phyloP scores from a whole-genome alignment of 1,284 basidiomycete species.

The Laetiporus sulphureus region DNA sequence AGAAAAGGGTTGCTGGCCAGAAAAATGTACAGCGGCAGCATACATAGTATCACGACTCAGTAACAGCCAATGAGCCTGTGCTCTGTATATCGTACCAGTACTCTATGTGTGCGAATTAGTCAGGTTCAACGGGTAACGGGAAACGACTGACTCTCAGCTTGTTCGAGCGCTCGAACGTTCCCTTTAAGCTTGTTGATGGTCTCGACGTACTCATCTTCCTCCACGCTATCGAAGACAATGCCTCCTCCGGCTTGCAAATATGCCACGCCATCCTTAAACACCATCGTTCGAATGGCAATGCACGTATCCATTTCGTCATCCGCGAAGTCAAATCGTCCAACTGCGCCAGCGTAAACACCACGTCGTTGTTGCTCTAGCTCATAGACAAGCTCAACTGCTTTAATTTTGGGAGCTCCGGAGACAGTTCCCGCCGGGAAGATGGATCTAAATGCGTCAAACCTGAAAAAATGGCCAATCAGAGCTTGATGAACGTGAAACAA shows the following conservation, averaged over 20 bases:
- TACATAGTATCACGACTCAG: constrained; percentile 9
- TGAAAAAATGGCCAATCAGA: constrained; percentile 23
- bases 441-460: constrained; percentile 97
- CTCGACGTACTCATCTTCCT: constrained; percentile 95
- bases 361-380: constrained; percentile 86
- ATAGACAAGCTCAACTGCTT: constrained; percentile 92
- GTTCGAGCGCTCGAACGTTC: constrained; percentile 81
- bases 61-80: constrained; percentile 24
- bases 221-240: constrained; percentile 95
- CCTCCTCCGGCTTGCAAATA: constrained; percentile 97
- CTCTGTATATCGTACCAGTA: constrained; percentile 65
- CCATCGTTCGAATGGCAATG: constrained; percentile 98
- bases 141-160: constrained; percentile 71
- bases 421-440: constrained; percentile 99
- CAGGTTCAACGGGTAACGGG: not conserved
- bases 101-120: constrained; percentile 30
- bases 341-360: constrained; percentile 96
- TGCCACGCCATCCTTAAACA: constrained; percentile 88
- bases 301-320: constrained; percentile 96
- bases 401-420: constrained; percentile 98
- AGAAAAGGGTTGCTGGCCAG: no score
- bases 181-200: constrained; percentile 93
- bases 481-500: constrained; percentile 22
- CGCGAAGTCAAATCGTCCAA: constrained; percentile 96
- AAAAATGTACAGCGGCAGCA: constrained; percentile 14